Evolutionary conservation across 148 eudicot genomes (phyloP).

Genomic region (Cornus kousa): DNA sequence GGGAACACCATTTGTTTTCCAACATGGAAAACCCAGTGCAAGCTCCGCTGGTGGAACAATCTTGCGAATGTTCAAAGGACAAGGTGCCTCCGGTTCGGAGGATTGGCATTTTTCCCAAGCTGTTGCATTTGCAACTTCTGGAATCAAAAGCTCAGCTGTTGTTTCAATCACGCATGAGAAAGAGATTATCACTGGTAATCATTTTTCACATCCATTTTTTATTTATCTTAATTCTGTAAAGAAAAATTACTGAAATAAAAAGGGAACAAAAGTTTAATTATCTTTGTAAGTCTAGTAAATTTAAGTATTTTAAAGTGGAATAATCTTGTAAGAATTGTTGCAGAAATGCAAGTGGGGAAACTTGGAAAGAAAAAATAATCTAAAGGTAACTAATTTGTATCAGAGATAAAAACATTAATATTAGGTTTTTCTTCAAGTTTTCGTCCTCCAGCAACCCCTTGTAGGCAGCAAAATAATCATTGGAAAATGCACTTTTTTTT

Average conservation of each 20-base stretch:
- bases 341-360: neutral
- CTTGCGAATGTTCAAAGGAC: slow-evolving; percentile 90
- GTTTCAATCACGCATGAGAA: slow-evolving; percentile 72
- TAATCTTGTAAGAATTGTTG: neutral
- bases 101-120: slow-evolving; percentile 91
- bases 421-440: too few relatives aligned
- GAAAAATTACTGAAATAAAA: too few relatives aligned
- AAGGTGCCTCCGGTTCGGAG: slow-evolving; percentile 48
- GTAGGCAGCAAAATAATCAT: too few relatives aligned
- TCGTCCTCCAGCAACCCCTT: too few relatives aligned
- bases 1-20: slow-evolving; percentile 87
- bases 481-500: too few relatives aligned
- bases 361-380: too few relatives aligned
- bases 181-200: slow-evolving; percentile 87
- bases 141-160: slow-evolving; percentile 76
- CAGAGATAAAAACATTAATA: too few relatives aligned
- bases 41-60: slow-evolving; percentile 73
- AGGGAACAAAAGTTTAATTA: too few relatives aligned
- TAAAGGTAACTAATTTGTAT: too few relatives aligned
- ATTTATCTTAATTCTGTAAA: neutral
- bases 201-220: neutral
- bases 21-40: slow-evolving; percentile 69
- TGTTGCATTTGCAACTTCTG: slow-evolving; percentile 77
- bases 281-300: too few relatives aligned
- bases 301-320: neutral